Evolutionary conservation across 2,329 filamentous ascomycete species (phyloP).

Genomic region (Macrophomina pseudophaseolina): DNA sequence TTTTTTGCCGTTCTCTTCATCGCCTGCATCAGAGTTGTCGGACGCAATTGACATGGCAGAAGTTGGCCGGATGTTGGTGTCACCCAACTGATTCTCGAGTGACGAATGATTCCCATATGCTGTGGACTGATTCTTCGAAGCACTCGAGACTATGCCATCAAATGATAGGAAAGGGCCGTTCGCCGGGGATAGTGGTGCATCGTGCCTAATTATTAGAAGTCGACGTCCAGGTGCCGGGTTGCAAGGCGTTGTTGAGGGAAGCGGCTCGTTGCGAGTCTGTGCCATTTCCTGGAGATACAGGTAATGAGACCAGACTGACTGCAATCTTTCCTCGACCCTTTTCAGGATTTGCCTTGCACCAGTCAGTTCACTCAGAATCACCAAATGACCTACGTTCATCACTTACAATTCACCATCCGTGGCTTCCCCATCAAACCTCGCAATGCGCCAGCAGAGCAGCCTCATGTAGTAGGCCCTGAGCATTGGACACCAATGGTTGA

Average conservation of each 20-base stretch:
- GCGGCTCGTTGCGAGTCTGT: constrained; percentile 59
- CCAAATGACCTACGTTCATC: not conserved
- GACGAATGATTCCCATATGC: constrained; percentile 12
- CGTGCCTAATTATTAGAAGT: constrained; percentile 87
- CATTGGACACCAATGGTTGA: constrained; percentile 96
- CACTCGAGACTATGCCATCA: constrained; percentile 60
- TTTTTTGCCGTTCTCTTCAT: constrained; percentile 55
- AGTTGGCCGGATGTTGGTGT: constrained; percentile 37
- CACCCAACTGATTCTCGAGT: constrained; percentile 28
- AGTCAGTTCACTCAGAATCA: constrained; percentile 31
- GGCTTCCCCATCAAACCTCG: constrained; percentile 71
- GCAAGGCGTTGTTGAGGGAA: constrained; percentile 79
- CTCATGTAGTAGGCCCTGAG: constrained; percentile 92
- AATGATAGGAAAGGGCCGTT: constrained; percentile 65
- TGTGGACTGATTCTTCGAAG: constrained; percentile 30
- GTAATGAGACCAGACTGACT: constrained; percentile 78
- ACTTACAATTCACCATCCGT: constrained; percentile 71
- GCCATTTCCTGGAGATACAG: constrained; percentile 74
- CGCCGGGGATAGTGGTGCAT: constrained; percentile 62
- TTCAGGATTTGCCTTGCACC: constrained; percentile 69
- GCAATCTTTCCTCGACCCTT: constrained; percentile 69
- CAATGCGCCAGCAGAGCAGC: constrained; percentile 86
- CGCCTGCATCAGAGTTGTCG: constrained; percentile 37
- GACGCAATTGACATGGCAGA: constrained; percentile 40
- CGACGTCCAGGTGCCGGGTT: constrained; percentile 83